A percentile compares a stretch with the other conserved stretches of the same genome.
Conservation (phyloP, 208 protist species). For the Vickermania ingenoplastis region DNA sequence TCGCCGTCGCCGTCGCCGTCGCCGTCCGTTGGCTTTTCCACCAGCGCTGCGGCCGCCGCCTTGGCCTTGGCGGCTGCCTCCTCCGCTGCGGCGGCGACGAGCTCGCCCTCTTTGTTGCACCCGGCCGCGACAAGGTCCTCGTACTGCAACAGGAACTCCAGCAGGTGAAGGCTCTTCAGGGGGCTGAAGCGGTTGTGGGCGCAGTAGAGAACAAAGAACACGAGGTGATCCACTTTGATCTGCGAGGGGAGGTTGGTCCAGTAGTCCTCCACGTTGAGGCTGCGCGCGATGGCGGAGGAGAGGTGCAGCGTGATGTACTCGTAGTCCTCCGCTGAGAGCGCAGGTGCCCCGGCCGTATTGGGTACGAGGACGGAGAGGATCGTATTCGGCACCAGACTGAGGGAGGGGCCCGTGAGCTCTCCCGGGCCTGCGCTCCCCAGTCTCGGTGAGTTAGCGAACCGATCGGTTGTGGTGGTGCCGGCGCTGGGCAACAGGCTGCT, state of each 20-base stretch:
- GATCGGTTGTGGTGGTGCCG: not conserved
- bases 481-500: not conserved
- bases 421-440: not conserved
- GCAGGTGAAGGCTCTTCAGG: constrained; percentile 53
- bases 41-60: not conserved
- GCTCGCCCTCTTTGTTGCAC: not conserved
- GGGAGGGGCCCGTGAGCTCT: not conserved
- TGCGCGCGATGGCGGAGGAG: constrained; percentile 28
- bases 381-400: not conserved
- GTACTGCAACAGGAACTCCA: constrained; percentile 24
- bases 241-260: constrained; percentile 55
- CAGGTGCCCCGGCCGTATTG: not conserved
- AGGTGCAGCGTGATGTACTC: constrained; percentile 19
- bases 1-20: not conserved
- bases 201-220: constrained; percentile 59
- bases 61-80: not conserved
- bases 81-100: constrained; percentile 1
- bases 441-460: not conserved
- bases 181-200: constrained; percentile 34
- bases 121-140: constrained; percentile 13
- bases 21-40: not conserved
- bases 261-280: constrained; percentile 42
- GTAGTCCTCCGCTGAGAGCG: constrained; percentile 1
- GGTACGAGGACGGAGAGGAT: not conserved
- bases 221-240: constrained; percentile 52